Percentiles rank a stretch among this genome's conserved stretches.
Conservation (phyloP, 305 asterid genomes). For the Ruellia speciosa region DNA sequence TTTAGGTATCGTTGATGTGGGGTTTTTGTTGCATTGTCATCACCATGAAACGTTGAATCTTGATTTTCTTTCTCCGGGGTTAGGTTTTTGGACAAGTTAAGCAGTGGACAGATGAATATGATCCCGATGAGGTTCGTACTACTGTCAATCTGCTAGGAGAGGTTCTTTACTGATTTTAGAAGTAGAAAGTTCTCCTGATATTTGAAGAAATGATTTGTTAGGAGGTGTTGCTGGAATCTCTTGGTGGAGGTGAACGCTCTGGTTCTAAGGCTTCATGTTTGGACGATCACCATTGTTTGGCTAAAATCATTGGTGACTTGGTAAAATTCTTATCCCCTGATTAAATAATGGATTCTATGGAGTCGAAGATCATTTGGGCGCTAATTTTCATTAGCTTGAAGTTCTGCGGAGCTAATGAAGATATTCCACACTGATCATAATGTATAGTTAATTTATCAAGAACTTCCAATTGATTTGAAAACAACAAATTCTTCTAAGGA, state of each 20-base stretch:
- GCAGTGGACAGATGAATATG: constrained; percentile 44
- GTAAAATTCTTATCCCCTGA: constrained; percentile 28
- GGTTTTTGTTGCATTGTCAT: not conserved
- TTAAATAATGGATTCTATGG: constrained; percentile 4
- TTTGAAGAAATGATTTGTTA: constrained; percentile 19
- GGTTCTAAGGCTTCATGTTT: constrained; percentile 22
- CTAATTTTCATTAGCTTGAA: constrained; percentile 5
- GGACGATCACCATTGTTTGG: constrained; percentile 39
- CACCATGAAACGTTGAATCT: not conserved
- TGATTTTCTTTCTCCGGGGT: constrained; percentile 2
- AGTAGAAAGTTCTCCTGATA: not conserved
- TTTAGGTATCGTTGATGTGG: not conserved
- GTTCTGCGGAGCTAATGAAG: not conserved
- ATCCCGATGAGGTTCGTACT: constrained; percentile 40
- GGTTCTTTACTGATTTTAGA: no score
- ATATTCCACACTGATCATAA: no score
- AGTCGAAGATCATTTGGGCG: not conserved
- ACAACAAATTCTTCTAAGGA: no score
- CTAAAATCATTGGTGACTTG: constrained; percentile 38
- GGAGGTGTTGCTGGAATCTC: constrained; percentile 33
- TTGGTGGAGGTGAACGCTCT: constrained; percentile 20
- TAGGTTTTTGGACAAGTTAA: constrained; percentile 57
- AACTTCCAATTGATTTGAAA: not conserved
- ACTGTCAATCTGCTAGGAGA: not conserved
- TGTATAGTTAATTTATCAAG: no score